Evolutionary conservation across 1,284 basidiomycete species (phyloP).

Genomic region (Trichosporon ovoides): DNA sequence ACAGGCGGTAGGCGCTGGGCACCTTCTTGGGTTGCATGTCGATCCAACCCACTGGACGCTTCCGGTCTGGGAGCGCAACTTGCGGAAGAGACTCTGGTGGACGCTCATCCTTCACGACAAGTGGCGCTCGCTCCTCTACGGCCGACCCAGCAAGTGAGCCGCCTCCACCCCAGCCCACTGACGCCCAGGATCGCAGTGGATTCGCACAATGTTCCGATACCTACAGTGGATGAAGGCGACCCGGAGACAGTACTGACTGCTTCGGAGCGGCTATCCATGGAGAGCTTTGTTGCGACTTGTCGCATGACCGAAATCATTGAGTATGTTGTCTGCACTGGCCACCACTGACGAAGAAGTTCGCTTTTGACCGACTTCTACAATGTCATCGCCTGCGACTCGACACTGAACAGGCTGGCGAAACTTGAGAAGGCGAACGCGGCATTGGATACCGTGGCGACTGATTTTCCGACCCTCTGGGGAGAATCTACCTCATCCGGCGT

Average conservation of each 20-base stretch:
- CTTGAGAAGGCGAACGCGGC: conserved; percentile 15
- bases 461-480: background rate
- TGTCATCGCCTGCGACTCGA: conserved; percentile 4
- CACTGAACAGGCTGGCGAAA: conserved; percentile 16
- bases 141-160: conserved; percentile 35
- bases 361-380: conserved; percentile 26
- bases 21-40: conserved; percentile 42
- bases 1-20: conserved; percentile 37
- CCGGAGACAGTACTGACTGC: conserved; percentile 7
- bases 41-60: conserved; percentile 42
- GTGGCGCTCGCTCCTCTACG: conserved; percentile 32
- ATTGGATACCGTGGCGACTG: background rate
- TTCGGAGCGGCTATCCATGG: conserved; percentile 18
- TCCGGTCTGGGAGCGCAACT: conserved; percentile 40
- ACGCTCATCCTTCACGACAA: conserved; percentile 40
- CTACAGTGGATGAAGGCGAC: conserved; percentile 28
- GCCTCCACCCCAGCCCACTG: background rate
- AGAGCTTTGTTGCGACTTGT: conserved; percentile 32
- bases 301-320: conserved; percentile 28
- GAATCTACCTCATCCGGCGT: conserved; percentile 20
- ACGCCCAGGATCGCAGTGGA: conserved; percentile 13
- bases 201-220: conserved; percentile 30
- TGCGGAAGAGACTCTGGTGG: conserved; percentile 45
- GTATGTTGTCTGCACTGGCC: conserved; percentile 7
- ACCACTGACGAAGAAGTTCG: background rate